Base-by-base conservation (phyloP, 2,329 filamentous ascomycete genomes). In the Cladophialophora bantiana region DNA sequence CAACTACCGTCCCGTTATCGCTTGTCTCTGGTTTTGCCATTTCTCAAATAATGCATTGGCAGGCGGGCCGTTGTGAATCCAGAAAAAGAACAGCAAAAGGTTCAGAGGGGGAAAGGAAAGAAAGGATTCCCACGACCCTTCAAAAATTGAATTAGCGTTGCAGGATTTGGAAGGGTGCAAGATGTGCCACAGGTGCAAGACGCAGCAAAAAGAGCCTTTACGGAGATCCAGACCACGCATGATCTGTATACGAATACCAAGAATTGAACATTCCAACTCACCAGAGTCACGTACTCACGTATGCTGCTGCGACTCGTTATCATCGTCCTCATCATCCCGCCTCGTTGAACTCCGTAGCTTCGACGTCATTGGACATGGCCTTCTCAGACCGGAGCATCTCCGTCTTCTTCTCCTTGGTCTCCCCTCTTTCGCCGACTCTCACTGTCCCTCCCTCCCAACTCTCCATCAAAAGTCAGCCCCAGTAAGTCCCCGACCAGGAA, bases 141-240 rank as follows among this genome's bases (percentile, higher is more conserved):
- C n/a, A 7, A n/a, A 26, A 26, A 26, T 50, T 50, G 45, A 50
- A 50, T 50, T 50, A 50, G 45, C 45, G 45, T 50, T 50, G 45
- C 45, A 18, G 18, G 10, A 50, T 26, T 50, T 50, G 18, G 26
- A 50, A 9, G 12, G 45, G 13, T 15, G 40, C 40, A 26, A 26
- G 26, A 26, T 26, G 26, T 2, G 2, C 67, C 73, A 77, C 77
- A 42, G 40, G 59, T 12, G 48, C 55, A 5, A 26, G 74, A 74
- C 53, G 10, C 45, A 26, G 18, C 45, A 50, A 50, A 45, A 50
- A 7, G 45, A 4, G 45, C 18, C 45, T 50, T 26, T 50, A 26
- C 9, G 12, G 9, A 50, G 7, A 50, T 50, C 45, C 45, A 50
- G 7, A 50, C 18, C 7, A 26, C 3, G 26, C 26, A 26, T 50